Evolutionary conservation across 768 basidiomycete genomes (phyloP).

Genomic region (Suillus spraguei): DNA sequence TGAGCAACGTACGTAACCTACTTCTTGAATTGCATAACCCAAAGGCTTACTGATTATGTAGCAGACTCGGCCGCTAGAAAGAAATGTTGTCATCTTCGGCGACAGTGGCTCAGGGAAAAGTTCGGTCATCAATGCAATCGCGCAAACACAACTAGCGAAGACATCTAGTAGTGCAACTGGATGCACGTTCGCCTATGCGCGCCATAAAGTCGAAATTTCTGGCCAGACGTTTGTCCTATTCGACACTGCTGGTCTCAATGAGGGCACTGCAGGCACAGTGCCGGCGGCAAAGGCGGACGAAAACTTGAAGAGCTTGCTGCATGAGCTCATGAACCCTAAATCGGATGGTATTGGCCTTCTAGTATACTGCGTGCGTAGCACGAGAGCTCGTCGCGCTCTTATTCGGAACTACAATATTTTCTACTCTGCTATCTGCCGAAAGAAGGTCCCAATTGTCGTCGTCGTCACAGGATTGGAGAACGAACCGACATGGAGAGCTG

Average conservation of each 20-base stretch:
- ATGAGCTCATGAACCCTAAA: conserved; percentile 20
- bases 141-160: neutral
- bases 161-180: conserved; percentile 4
- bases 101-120: neutral
- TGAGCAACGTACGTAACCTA: neutral
- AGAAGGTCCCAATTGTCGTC: conserved; percentile 40
- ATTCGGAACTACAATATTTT: conserved; percentile 42
- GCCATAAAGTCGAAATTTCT: conserved; percentile 10
- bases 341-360: conserved; percentile 30
- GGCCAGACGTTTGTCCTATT: conserved; percentile 21
- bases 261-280: conserved; percentile 21
- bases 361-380: conserved; percentile 39
- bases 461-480: conserved; percentile 43
- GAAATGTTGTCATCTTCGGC: neutral
- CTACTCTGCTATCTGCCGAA: conserved; percentile 39
- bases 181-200: conserved; percentile 22
- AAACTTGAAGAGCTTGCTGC: conserved; percentile 23
- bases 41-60: neutral
- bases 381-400: conserved; percentile 32
- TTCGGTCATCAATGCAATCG: neutral
- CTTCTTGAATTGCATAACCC: neutral
- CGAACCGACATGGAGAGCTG: conserved; percentile 32
- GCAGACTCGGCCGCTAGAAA: neutral
- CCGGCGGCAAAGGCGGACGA: conserved; percentile 17
- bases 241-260: conserved; percentile 43